A percentile compares a stretch with the other conserved stretches of the same genome.
Evolutionary conservation across 495 filamentous ascomycete species (phyloP).

Genomic region (Lepidopterella palustris): DNA sequence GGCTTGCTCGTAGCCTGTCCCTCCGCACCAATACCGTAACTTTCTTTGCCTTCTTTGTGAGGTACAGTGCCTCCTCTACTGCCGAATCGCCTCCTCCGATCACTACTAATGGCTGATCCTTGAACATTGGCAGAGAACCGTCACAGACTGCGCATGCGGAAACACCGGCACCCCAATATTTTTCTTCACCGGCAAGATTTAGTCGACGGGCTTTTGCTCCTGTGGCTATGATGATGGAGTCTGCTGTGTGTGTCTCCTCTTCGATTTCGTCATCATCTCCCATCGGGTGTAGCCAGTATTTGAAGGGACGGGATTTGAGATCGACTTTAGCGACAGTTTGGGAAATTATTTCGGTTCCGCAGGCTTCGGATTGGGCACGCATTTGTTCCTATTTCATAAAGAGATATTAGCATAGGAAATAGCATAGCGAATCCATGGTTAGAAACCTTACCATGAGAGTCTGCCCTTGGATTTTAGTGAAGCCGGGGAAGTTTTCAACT

Average conservation of each 20-base stretch:
- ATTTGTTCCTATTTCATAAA: constrained; percentile 60
- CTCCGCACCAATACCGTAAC: constrained; percentile 89
- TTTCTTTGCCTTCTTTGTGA: constrained; percentile 93
- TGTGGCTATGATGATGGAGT: constrained; percentile 88
- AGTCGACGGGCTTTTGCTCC: constrained; percentile 85
- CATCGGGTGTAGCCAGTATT: constrained; percentile 75
- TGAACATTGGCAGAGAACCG: constrained; percentile 94
- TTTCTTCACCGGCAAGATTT: constrained; percentile 79
- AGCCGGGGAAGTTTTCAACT: constrained; percentile 96
- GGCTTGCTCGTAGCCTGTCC: constrained; percentile 77
- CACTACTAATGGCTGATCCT: constrained; percentile 88
- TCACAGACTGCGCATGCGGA: constrained; percentile 97
- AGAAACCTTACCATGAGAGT: constrained; percentile 65
- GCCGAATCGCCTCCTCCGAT: constrained; percentile 97
- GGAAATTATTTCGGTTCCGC: constrained; percentile 83
- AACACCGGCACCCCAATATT: constrained; percentile 95
- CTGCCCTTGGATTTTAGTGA: constrained; percentile 75
- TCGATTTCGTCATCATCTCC: constrained; percentile 51
- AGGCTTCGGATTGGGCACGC: constrained; percentile 82
- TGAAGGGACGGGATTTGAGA: constrained; percentile 78
- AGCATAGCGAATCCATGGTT: too few relatives aligned
- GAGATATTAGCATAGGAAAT: constrained; percentile 1
- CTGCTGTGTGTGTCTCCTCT: constrained; percentile 69
- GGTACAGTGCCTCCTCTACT: constrained; percentile 93
- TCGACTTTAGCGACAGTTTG: constrained; percentile 91